phyloP scores from a whole-genome alignment of 225 moss, liverwort and hornwort species.

The Sphagnum contortum region DNA sequence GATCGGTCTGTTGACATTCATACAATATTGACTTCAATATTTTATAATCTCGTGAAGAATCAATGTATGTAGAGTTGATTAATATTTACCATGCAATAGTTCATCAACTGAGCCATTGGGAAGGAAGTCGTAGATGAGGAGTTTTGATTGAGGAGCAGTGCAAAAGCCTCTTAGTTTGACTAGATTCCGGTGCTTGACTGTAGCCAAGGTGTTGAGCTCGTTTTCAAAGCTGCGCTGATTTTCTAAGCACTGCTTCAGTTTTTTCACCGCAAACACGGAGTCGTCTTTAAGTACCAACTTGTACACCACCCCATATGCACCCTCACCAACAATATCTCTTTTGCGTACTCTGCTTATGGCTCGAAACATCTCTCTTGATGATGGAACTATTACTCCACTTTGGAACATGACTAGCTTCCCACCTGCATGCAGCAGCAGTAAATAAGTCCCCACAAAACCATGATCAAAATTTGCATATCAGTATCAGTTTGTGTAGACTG shows the following conservation, averaged over 20 bases:
- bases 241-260: constrained; percentile 29
- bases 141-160: constrained; percentile 31
- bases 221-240: constrained; percentile 46
- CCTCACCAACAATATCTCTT: constrained; percentile 37
- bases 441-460: constrained; percentile 16
- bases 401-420: constrained; percentile 58
- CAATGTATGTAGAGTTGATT: background rate
- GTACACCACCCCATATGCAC: constrained; percentile 50
- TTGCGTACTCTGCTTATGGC: constrained; percentile 27
- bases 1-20: too few species aligned
- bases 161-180: constrained; percentile 47
- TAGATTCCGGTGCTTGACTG: constrained; percentile 45
- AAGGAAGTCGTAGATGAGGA: constrained; percentile 39
- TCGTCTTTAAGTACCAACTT: constrained; percentile 25
- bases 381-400: constrained; percentile 16
- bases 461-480: background rate
- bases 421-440: constrained; percentile 14
- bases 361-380: constrained; percentile 38
- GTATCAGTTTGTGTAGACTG: background rate
- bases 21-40: too few species aligned
- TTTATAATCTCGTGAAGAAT: too few species aligned
- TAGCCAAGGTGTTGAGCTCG: constrained; percentile 38
- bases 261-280: constrained; percentile 31
- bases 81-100: constrained; percentile 27
- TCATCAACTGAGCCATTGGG: constrained; percentile 40